Percentiles rank a stretch among this genome's conserved stretches.
Evolutionary conservation across 108 stramenopile genomes (phyloP).

Genomic region (Parmales sp.): DNA sequence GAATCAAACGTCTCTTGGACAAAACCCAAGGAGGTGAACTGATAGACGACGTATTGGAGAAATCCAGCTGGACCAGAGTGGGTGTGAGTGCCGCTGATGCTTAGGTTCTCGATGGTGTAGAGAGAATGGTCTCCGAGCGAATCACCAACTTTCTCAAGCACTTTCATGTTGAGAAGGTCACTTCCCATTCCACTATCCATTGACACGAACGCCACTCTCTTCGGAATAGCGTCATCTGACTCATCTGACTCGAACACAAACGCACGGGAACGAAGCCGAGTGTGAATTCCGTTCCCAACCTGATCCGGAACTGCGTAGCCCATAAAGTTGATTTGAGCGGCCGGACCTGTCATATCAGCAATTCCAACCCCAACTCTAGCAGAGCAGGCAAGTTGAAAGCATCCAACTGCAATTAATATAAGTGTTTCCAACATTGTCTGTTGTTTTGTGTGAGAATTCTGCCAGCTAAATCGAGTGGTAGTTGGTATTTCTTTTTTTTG

Average conservation of each 20-base stretch:
- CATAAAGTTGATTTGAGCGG: constrained; percentile 38
- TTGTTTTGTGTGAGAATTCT: too few species aligned
- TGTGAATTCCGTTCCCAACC: constrained; percentile 39
- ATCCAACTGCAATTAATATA: too few species aligned
- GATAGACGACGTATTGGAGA: constrained; percentile 47
- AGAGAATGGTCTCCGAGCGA: constrained; percentile 1
- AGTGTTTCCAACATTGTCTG: too few species aligned
- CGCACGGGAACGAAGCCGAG: constrained; percentile 35
- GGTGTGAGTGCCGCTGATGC: constrained; percentile 43
- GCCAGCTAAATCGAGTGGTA: too few species aligned
- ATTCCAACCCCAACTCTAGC: background rate
- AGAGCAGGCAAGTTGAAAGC: too few species aligned
- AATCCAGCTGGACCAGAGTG: constrained; percentile 51
- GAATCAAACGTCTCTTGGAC: constrained; percentile 35
- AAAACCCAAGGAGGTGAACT: constrained; percentile 39
- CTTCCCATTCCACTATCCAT: constrained; percentile 42
- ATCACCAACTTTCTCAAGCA: constrained; percentile 9
- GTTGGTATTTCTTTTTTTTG: too few species aligned
- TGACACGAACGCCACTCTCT: constrained; percentile 39
- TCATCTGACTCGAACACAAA: constrained; percentile 30
- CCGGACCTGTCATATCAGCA: constrained; percentile 22
- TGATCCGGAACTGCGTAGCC: constrained; percentile 19
- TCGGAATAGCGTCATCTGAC: constrained; percentile 14
- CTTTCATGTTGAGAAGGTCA: constrained; percentile 28
- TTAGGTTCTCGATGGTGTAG: constrained; percentile 18